Evolutionary conservation across 192 early-diverging fungal species (phyloP).

Genomic region (Chytriomyces sp.): DNA sequence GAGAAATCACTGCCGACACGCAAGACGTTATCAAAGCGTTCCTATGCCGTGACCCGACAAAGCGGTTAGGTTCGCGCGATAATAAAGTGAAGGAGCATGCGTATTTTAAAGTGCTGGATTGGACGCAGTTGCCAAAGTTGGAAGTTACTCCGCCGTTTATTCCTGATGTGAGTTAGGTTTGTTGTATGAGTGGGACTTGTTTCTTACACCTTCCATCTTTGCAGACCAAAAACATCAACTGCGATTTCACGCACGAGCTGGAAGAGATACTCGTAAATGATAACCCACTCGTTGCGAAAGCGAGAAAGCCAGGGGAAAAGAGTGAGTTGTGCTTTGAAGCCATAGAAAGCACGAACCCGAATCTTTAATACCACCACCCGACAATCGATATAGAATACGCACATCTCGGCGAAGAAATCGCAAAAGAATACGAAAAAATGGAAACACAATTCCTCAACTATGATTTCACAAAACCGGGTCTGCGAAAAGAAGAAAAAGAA

Average conservation of each 20-base stretch:
- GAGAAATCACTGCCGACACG: constrained; percentile 25
- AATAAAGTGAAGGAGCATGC: constrained; percentile 73
- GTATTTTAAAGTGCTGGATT: constrained; percentile 79
- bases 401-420: constrained; percentile 18
- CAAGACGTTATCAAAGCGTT: constrained; percentile 53
- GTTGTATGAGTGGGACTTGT: neutral
- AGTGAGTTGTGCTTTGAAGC: neutral
- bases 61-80: constrained; percentile 39
- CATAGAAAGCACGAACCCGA: neutral
- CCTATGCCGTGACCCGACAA: constrained; percentile 57
- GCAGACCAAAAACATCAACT: constrained; percentile 89
- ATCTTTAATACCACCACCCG: no score
- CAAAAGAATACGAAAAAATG: constrained; percentile 32
- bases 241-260: constrained; percentile 96
- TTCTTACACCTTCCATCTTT: neutral
- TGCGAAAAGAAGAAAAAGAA: neutral
- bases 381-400: constrained; percentile 17
- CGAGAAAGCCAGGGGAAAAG: constrained; percentile 53
- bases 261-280: constrained; percentile 95
- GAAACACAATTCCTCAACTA: constrained; percentile 32
- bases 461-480: constrained; percentile 18
- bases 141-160: constrained; percentile 79
- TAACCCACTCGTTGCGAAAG: constrained; percentile 87
- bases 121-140: constrained; percentile 74
- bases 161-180: constrained; percentile 71